Evolutionary conservation across 306 rosid species (phyloP).

Genomic region (Quercus robur): DNA sequence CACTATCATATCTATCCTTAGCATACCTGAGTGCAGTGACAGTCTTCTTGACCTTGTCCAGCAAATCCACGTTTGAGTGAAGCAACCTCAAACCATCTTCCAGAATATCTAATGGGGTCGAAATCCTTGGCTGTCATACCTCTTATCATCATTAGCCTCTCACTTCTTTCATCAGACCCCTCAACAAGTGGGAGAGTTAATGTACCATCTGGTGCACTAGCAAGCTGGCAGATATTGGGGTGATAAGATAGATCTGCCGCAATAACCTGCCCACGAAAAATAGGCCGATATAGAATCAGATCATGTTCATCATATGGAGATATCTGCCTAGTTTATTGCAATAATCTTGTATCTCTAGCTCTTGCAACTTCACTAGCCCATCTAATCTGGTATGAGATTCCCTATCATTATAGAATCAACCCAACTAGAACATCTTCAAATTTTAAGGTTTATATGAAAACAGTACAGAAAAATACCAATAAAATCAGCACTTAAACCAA

Average conservation of each 20-base stretch:
- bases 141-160: constrained; percentile 83
- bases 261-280: constrained; percentile 46
- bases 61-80: constrained; percentile 98
- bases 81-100: constrained; percentile 99
- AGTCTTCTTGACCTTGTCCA: constrained; percentile 96
- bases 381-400: constrained; percentile 13
- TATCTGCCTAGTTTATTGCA: background rate
- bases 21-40: constrained; percentile 96
- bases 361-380: constrained; percentile 19
- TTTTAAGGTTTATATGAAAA: background rate
- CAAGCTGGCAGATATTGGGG: constrained; percentile 52
- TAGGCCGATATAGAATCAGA: background rate
- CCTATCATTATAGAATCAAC: background rate
- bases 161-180: constrained; percentile 42
- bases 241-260: constrained; percentile 56
- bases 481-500: background rate
- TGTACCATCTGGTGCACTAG: constrained; percentile 44
- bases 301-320: constrained; percentile 17
- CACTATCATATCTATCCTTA: constrained; percentile 23
- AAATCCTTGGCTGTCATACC: constrained; percentile 87
- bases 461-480: background rate
- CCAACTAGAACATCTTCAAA: background rate
- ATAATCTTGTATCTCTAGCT: constrained; percentile 7
- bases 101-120: constrained; percentile 78
- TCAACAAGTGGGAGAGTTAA: constrained; percentile 46